A percentile compares a stretch with the other conserved stretches of the same genome.
Conservation (phyloP, 106 monocot genomes). For the Vanilla planifolia region DNA sequence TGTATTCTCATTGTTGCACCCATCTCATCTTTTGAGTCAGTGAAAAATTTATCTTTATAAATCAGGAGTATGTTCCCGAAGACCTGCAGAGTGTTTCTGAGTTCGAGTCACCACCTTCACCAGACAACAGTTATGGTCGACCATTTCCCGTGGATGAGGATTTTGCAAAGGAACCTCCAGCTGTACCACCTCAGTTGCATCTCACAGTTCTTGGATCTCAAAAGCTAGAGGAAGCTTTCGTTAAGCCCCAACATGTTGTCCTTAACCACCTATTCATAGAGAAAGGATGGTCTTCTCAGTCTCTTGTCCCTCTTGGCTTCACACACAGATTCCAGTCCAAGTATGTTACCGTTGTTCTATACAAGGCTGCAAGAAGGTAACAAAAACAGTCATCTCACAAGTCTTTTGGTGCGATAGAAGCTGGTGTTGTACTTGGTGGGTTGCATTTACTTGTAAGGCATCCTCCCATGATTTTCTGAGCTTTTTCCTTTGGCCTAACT, state of each 20-base stretch:
- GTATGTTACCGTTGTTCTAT: slow-evolving; percentile 76
- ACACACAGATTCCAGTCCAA: slow-evolving; percentile 76
- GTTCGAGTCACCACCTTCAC: slow-evolving; percentile 57
- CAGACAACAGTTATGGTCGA: slow-evolving; percentile 43
- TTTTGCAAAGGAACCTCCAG: slow-evolving; percentile 56
- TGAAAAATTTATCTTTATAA: no score
- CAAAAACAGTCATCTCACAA: neutral
- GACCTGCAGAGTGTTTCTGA: slow-evolving; percentile 40
- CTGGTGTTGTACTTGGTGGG: no score
- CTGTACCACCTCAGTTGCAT: slow-evolving; percentile 54
- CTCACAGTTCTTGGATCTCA: slow-evolving; percentile 36
- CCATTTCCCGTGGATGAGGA: slow-evolving; percentile 52
- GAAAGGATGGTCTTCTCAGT: slow-evolving; percentile 65
- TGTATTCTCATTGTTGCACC: no score
- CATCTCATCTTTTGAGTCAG: no score
- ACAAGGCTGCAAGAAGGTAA: slow-evolving; percentile 61
- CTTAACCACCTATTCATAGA: slow-evolving; percentile 89
- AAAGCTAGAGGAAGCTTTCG: slow-evolving; percentile 15
- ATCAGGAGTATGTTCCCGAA: slow-evolving; percentile 73
- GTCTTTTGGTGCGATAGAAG: no score
- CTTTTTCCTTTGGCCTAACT: no score
- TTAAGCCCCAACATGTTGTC: slow-evolving; percentile 62
- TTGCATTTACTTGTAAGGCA: no score
- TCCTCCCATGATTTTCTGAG: no score
- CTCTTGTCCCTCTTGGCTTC: slow-evolving; percentile 61